Base-by-base conservation (phyloP, 257 asterid species). In the Solanum etuberosum region DNA sequence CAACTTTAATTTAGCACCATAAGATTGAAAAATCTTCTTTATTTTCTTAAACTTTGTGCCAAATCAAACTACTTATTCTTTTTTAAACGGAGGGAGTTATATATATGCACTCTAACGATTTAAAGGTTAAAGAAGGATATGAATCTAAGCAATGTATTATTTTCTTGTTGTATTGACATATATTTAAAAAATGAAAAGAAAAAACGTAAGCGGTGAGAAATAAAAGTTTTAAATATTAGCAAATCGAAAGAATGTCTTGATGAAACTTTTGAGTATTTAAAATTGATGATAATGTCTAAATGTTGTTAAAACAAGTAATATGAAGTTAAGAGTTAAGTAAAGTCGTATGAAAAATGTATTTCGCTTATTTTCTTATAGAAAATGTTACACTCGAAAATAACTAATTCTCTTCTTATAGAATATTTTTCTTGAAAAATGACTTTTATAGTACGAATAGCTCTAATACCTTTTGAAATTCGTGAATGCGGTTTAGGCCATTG, bases 381-480 rank as follows among this genome's bases (percentile, higher is more conserved):
- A 25, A 5, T 11, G 3, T 25, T 43, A 7, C 21, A 37, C 6
- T 20, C 2, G 0, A 65, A 46, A 18, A 37, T 21, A 6, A 59
- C 5, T 11, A 65, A 65, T 29, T 68, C 20, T 63, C 25, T 15
- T 67, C 46, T 1, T 61, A 43, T 31, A 31, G 15, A 4, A 57
- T 73, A 27, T 15, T 25, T 78, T 9, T 43, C 6, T 6, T 15
- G 0, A 40, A 77, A 78, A 78, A 78, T 42, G 9, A 25, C 84
- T 25, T 42, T 0, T 6, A 2, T 77, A 2, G 35, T 40, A 12
- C 4, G 0, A 74, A 7, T 51, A 37, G 8, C 54, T 20, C 54
- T 84, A 25, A n/a, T 42, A 95, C 98, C 98, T 95, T 92, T 86
- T 88, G 90, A 88, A 84, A 86, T 78, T 90, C 65, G 90, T 86